Evolutionary conservation across 768 basidiomycete species (phyloP).

Genomic region (Termitomyces heimii): DNA sequence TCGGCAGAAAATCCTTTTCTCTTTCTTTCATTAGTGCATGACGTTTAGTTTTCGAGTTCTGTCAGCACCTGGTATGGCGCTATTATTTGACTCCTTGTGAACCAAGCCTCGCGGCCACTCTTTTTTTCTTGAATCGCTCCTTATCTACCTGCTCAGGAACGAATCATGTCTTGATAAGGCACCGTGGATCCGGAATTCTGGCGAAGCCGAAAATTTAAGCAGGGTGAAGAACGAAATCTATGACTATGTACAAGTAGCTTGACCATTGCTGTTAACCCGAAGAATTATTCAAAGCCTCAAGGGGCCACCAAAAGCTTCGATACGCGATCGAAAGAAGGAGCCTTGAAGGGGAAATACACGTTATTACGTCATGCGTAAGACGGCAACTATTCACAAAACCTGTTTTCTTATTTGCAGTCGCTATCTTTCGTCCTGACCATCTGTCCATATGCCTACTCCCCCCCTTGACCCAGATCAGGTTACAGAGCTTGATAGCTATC

Average conservation of each 20-base stretch:
- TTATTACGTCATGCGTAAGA: conserved; percentile 15
- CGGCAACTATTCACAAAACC: neutral
- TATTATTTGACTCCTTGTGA: neutral
- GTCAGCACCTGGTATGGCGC: neutral
- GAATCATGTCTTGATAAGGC: neutral
- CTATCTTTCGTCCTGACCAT: conserved; percentile 14
- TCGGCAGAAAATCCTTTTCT: neutral
- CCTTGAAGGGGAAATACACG: neutral
- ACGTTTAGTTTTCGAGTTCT: neutral
- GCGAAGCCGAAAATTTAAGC: neutral
- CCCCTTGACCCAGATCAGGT: conserved; percentile 54
- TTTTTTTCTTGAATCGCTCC: neutral
- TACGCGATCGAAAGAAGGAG: neutral
- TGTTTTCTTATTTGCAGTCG: conserved; percentile 8
- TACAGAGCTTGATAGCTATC: conserved; percentile 62
- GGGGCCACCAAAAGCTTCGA: neutral
- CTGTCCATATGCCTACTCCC: conserved; percentile 30
- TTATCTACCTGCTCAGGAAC: neutral
- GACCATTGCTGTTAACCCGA: neutral
- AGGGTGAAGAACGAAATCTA: neutral
- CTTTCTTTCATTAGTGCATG: neutral
- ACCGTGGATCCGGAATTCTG: neutral
- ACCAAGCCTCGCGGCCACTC: neutral
- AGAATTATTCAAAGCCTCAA: neutral
- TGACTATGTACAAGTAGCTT: neutral